Base-by-base conservation (phyloP, 306 rosid species). In the Benincasa hispida region DNA sequence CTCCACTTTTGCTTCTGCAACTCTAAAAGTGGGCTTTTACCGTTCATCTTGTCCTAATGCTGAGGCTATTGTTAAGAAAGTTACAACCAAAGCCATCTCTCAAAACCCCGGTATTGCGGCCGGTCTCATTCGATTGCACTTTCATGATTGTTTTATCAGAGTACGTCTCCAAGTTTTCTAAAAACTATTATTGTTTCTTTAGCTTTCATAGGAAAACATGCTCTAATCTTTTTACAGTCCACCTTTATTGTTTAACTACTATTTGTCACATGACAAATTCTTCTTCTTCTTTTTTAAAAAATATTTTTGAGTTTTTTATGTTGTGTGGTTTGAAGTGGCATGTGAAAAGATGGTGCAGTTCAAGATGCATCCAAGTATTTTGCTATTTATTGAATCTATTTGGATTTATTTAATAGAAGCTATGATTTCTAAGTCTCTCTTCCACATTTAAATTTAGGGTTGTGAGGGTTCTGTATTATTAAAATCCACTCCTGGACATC, bases 71-170 rank as follows among this genome's bases (percentile, higher is more conserved):
- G 82, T 86, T 73, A 76, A 61, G 37, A 81, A 77, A 25, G 84
- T 62, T 45, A 82, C 79, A 8, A n/a, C 28, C 35, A 79, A 75
- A 79, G 87, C 81, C 2, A 82, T 81, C 73, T 79, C 84, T 34
- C 55, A 11, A 0, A 77, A 86, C 45, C 79, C 84, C 1, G 79
- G 82, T 82, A 6, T 83, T 0, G 84, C 85, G 35, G 85, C 87
- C 15, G 85, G 84, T 30, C 83, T 83, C 48, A 79, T 86, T 2
- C 42, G 87, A 62, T 60, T 86, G 81, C 85, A 86, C 67, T 86
- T 83, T 56, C 87, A 86, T 30, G 89, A 86, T 27, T 86, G 87
- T 15, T 86, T 86, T 50, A 84, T 83, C 6, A 79, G 89, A 74
- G 87, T 85, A 62, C 7, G 41, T 7, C 3, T 9, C 45, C 0